Evolutionary conservation across 129 eudicot genomes (phyloP).

Genomic region (Pittosporum tobira): DNA sequence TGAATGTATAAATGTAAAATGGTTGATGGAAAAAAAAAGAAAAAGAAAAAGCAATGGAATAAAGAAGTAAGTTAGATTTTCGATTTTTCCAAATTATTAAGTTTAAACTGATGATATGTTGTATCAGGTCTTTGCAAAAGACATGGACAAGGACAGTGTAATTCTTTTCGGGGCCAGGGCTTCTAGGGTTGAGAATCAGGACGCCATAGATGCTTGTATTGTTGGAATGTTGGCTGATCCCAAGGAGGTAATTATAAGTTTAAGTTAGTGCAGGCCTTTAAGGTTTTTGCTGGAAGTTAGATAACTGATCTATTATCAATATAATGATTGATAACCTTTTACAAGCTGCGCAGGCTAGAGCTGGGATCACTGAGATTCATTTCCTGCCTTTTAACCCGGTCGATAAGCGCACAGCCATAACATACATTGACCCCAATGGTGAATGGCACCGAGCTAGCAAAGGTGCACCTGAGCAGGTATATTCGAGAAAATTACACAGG

Average conservation of each 20-base stretch:
- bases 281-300: too few species aligned
- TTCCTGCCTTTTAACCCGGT: constrained; percentile 12
- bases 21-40: not conserved
- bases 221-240: constrained; percentile 11
- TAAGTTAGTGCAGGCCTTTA: not conserved
- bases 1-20: not conserved
- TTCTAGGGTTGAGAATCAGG: constrained; percentile 11
- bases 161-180: constrained; percentile 11
- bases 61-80: not conserved
- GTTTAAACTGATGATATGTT: not conserved
- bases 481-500: not conserved
- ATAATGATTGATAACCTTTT: too few species aligned
- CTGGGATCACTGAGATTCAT: constrained; percentile 8
- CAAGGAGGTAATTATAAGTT: constrained; percentile 5
- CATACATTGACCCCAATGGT: not conserved
- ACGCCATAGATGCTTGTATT: constrained; percentile 14
- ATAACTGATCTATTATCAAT: too few species aligned
- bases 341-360: constrained; percentile 3
- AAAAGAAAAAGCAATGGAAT: too few species aligned
- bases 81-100: not conserved
- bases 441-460: constrained; percentile 7
- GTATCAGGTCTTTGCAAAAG: constrained; percentile 5
- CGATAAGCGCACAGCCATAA: constrained; percentile 10
- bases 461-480: constrained; percentile 15
- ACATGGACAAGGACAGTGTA: constrained; percentile 14